Evolutionary conservation across 768 basidiomycete genomes (phyloP).

Genomic region (Pisolithus orientalis): DNA sequence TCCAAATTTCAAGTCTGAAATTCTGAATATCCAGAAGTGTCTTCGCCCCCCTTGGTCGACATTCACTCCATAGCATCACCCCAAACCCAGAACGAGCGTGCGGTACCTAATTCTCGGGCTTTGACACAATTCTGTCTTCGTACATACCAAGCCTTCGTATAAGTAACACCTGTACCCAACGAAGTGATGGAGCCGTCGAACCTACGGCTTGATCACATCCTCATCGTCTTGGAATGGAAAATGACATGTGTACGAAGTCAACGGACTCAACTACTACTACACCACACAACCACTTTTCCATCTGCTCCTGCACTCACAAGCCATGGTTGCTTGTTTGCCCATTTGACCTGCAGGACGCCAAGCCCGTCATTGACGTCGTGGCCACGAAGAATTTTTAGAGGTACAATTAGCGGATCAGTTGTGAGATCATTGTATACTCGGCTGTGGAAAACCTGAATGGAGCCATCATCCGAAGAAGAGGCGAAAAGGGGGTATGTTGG

Average conservation of each 20-base stretch:
- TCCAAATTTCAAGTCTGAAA: neutral
- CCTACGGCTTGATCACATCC: too few relatives aligned
- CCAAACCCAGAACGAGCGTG: too few relatives aligned
- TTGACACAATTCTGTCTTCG: too few relatives aligned
- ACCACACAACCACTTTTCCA: conserved; percentile 85
- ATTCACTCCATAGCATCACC: too few relatives aligned
- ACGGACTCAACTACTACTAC: conserved; percentile 52
- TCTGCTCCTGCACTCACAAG: conserved; percentile 90
- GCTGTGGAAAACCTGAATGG: conserved; percentile 94
- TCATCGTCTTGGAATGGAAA: neutral
- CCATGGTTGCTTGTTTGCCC: conserved; percentile 91
- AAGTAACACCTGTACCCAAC: too few relatives aligned
- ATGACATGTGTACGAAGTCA: conserved; percentile 13
- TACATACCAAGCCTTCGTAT: too few relatives aligned
- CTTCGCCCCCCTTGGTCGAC: too few relatives aligned
- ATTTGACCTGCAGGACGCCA: conserved; percentile 86
- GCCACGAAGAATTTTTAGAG: conserved; percentile 93
- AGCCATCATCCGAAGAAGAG: conserved; percentile 94
- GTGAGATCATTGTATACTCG: conserved; percentile 92
- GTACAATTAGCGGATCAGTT: conserved; percentile 96
- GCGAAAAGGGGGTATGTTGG: conserved; percentile 94
- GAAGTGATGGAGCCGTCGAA: too few relatives aligned
- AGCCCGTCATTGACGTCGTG: conserved; percentile 80
- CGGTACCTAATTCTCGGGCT: too few relatives aligned
- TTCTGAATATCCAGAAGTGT: too few relatives aligned